phyloP scores from a whole-genome alignment of 768 basidiomycete genomes.

The Mycena floridula region DNA sequence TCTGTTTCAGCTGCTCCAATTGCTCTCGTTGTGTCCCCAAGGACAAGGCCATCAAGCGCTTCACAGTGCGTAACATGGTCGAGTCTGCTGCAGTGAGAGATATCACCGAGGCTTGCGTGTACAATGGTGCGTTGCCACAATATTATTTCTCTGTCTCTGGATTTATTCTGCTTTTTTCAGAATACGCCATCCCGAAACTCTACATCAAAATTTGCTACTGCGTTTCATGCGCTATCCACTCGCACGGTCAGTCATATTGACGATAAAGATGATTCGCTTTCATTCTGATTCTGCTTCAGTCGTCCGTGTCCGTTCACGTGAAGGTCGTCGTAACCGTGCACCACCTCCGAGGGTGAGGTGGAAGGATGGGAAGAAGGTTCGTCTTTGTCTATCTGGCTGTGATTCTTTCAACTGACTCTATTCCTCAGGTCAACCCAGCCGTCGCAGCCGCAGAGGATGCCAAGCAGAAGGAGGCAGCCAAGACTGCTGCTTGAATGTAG shows the following conservation, averaged over 20 bases:
- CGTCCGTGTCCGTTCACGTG: constrained; percentile 94
- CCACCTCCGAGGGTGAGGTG: constrained; percentile 94
- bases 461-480: constrained; percentile 49
- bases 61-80: constrained; percentile 99
- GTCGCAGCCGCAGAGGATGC: constrained; percentile 90
- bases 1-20: constrained; percentile 99
- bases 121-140: constrained; percentile 58
- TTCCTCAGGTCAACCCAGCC: constrained; percentile 94
- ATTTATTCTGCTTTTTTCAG: constrained; percentile 31
- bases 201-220: constrained; percentile 99
- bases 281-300: constrained; percentile 42
- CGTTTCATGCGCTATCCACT: constrained; percentile 98
- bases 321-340: constrained; percentile 94
- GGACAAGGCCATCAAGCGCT: constrained; percentile 99
- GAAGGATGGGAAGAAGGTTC: constrained; percentile 95
- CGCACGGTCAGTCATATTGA: constrained; percentile 68
- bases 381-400: too few species aligned
- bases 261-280: not conserved
- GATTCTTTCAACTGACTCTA: too few species aligned
- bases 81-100: constrained; percentile 98
- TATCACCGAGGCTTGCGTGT: constrained; percentile 93
- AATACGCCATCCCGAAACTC: constrained; percentile 94
- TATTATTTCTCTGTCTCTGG: not conserved
- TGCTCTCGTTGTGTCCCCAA: constrained; percentile 97
- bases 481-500: too few species aligned